Conservation (phyloP, 2,329 filamentous ascomycete genomes). For the Diaporthe sp. region DNA sequence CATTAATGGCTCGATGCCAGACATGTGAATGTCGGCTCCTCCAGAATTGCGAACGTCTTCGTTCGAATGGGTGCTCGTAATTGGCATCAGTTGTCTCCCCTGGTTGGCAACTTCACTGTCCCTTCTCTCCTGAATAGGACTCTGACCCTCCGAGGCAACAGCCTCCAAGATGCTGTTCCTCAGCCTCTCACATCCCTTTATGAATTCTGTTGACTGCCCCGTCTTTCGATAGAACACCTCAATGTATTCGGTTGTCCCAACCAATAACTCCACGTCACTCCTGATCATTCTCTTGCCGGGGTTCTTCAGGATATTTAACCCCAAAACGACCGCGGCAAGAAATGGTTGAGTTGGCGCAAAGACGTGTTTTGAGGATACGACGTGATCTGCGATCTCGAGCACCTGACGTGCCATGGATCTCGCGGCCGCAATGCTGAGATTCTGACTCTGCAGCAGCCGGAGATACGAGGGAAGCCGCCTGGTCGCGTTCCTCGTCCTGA, state of each 20-base stretch:
- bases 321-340: constrained; percentile 12
- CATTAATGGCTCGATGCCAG: constrained; percentile 10
- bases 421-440: constrained; percentile 36
- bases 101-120: background rate
- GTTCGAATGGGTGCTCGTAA: background rate
- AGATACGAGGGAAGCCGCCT: constrained; percentile 29
- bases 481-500: background rate
- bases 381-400: constrained; percentile 39
- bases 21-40: background rate
- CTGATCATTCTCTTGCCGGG: constrained; percentile 1
- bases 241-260: constrained; percentile 11
- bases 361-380: constrained; percentile 27
- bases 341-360: constrained; percentile 11
- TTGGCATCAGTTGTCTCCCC: too few species aligned
- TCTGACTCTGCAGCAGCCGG: constrained; percentile 34
- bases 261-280: background rate
- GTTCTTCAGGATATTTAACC: constrained; percentile 8
- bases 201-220: constrained; percentile 11
- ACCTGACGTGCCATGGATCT: constrained; percentile 34
- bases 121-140: background rate
- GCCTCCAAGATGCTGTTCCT: constrained; percentile 3
- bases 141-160: background rate
- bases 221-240: background rate
- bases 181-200: background rate
- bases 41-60: background rate